A percentile compares a stretch with the other conserved stretches of the same genome.
Conservation (phyloP, 192 early-diverging fungal genomes). For the Pilobolus umbonatus region DNA sequence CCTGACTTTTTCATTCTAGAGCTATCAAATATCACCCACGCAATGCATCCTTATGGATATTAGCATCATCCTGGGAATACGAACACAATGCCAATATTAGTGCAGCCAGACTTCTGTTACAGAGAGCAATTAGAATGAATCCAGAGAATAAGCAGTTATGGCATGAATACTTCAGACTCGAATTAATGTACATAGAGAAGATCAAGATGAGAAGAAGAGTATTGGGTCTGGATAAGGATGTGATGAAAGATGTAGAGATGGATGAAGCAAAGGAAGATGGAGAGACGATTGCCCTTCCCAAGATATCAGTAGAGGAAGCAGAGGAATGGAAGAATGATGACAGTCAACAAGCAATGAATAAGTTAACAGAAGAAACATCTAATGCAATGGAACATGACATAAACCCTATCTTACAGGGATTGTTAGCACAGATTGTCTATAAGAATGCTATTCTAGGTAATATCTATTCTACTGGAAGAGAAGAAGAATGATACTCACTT, state of each 20-base stretch:
- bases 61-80: slow-evolving; percentile 88
- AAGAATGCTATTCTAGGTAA: slow-evolving; percentile 73
- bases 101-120: slow-evolving; percentile 78
- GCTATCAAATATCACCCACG: slow-evolving; percentile 86
- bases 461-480: no score
- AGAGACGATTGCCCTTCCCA: slow-evolving; percentile 52
- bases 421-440: slow-evolving; percentile 71
- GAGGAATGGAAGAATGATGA: slow-evolving; percentile 39
- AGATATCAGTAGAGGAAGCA: slow-evolving; percentile 50
- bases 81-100: slow-evolving; percentile 77
- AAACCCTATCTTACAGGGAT: slow-evolving; percentile 67
- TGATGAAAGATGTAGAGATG: slow-evolving; percentile 31
- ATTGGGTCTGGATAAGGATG: slow-evolving; percentile 59
- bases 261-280: slow-evolving; percentile 39
- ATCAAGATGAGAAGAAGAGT: slow-evolving; percentile 75
- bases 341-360: slow-evolving; percentile 30
- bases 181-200: slow-evolving; percentile 84
- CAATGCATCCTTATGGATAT: slow-evolving; percentile 82
- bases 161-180: slow-evolving; percentile 92
- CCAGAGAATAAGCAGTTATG: slow-evolving; percentile 67
- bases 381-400: slow-evolving; percentile 49
- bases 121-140: slow-evolving; percentile 83
- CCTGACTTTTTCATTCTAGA: slow-evolving; percentile 26
- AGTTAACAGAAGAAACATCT: slow-evolving; percentile 38
- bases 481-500: neutral